Evolutionary conservation across 495 filamentous ascomycete genomes (phyloP), one percentile per base, ranked within the genome.

Genomic region (Hypoxylon fuscum): DNA sequence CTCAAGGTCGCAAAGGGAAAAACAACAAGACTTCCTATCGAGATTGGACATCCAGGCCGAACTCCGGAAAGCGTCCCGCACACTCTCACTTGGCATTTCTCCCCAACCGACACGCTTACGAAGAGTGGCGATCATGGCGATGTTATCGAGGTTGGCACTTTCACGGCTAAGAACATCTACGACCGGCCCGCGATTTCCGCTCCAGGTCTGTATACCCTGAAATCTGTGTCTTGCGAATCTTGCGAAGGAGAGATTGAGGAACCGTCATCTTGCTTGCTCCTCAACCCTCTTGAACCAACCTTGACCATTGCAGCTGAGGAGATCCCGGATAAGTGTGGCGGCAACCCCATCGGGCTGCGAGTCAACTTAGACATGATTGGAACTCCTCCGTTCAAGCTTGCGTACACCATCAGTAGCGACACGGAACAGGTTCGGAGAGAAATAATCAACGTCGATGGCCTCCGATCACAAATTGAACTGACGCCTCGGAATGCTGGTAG

Each of bases 321-420:
- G 64, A 90, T 98, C 27, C 88, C 88, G 34, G 95, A 98, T 70
- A 96, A 94, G 64, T 98, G 95, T 74, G 94, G 93, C 34, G 90
- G 92, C 44, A 96, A 91, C 66, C 91, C 94, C 0, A 89, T 98
- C 60, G 95, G 95, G 18, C 80, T 98, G 32, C 82, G 87, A 9
- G 91, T 98, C 18, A 90, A 93, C 64, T 76, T 98, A 38, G 90
- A 97, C 60, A 75, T 98, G 37, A 87, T 91, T 18, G 95, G 95
- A 27, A 96, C 93, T 0, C 95, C 95, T 48, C 92, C 92, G 4
- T 98, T 98, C 76, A 75, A 79, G 6, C 78, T 98, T 20, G 75
- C 76, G 2, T 98, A 96, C 68, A 84, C 84, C 22, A 79, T 90
- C 40, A 83, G 88, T 41, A 82, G 82, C 20, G 86, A 87, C 43